Percentiles rank a stretch among this genome's conserved stretches.
These are phyloP conservation scores for Glaciozyma martinii DNA, from an alignment of 768 basidiomycete genomes.

Conservation along the genomic window DNA sequence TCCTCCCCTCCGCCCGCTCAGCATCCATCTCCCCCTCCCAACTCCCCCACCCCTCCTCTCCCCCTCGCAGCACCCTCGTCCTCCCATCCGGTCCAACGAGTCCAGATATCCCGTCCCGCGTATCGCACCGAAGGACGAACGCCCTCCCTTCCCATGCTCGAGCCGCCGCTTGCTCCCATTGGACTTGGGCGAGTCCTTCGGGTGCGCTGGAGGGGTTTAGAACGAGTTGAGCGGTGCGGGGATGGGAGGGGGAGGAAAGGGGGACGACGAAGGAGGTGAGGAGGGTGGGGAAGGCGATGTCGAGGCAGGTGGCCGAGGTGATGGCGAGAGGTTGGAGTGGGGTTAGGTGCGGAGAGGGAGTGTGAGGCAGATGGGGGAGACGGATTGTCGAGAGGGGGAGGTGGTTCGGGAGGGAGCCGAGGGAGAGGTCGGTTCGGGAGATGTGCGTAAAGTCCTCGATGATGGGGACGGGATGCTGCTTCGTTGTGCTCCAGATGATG, in stretches of 20 bases:
- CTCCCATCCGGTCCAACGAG: slow-evolving; percentile 6
- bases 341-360: not conserved
- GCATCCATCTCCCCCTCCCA: too few species aligned
- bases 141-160: slow-evolving; percentile 10
- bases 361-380: not conserved
- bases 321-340: slow-evolving; percentile 6
- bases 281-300: not conserved
- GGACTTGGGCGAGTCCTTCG: not conserved
- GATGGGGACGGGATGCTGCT: slow-evolving; percentile 22
- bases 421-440: not conserved
- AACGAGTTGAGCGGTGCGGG: not conserved
- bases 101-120: not conserved
- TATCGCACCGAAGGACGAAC: slow-evolving; percentile 20
- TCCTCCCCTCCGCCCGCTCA: too few species aligned
- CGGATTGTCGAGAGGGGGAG: slow-evolving; percentile 5
- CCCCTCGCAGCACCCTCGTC: not conserved
- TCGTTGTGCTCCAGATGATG: slow-evolving; percentile 18
- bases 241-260: not conserved
- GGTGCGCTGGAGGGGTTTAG: slow-evolving; percentile 20
- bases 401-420: not conserved
- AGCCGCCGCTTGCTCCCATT: slow-evolving; percentile 1
- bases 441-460: slow-evolving; percentile 24
- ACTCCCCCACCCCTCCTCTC: too few species aligned
- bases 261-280: not conserved
- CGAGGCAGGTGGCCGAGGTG: slow-evolving; percentile 17